Conservation (phyloP, 768 basidiomycete species). For the Tricholoma matsutake region DNA sequence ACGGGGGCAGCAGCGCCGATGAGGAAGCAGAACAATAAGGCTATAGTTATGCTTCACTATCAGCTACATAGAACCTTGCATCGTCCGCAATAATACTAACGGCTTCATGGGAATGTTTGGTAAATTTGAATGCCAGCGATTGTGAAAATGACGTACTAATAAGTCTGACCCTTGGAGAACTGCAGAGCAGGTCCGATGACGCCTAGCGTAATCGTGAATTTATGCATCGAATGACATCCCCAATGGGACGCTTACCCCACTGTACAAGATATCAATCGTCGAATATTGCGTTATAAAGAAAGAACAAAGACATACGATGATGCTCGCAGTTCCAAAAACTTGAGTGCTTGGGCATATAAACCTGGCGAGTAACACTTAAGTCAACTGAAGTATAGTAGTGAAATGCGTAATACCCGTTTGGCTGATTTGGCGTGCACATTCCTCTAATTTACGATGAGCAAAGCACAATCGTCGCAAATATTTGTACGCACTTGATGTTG, state of each 20-base stretch:
- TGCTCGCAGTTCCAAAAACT: conserved; percentile 76
- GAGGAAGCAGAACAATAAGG: conserved; percentile 76
- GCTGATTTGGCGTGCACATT: too few species aligned
- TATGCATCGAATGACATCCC: too few species aligned
- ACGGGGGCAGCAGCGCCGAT: conserved; percentile 51
- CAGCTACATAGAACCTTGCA: too few species aligned
- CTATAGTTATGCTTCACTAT: conserved; percentile 15
- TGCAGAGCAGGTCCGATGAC: conserved; percentile 75
- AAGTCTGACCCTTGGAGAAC: conserved; percentile 64
- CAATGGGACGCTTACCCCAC: conserved; percentile 44
- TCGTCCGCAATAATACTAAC: too few species aligned
- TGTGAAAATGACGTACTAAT: conserved; percentile 33
- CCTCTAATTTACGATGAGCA: too few species aligned
- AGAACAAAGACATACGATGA: conserved; percentile 35
- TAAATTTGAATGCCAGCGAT: conserved; percentile 12
- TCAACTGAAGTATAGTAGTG: too few species aligned
- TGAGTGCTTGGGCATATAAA: conserved; percentile 71
- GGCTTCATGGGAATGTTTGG: too few species aligned
- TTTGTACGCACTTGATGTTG: conserved; percentile 44
- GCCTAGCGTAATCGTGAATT: too few species aligned
- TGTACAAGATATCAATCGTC: too few species aligned
- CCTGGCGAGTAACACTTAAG: conserved; percentile 20
- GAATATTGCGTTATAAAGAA: too few species aligned
- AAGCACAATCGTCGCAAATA: too few species aligned
- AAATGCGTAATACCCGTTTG: too few species aligned